Percentiles rank a stretch among this genome's conserved stretches.
phyloP scores from a whole-genome alignment of 192 early-diverging fungal species.

The Coemansia sp. region DNA sequence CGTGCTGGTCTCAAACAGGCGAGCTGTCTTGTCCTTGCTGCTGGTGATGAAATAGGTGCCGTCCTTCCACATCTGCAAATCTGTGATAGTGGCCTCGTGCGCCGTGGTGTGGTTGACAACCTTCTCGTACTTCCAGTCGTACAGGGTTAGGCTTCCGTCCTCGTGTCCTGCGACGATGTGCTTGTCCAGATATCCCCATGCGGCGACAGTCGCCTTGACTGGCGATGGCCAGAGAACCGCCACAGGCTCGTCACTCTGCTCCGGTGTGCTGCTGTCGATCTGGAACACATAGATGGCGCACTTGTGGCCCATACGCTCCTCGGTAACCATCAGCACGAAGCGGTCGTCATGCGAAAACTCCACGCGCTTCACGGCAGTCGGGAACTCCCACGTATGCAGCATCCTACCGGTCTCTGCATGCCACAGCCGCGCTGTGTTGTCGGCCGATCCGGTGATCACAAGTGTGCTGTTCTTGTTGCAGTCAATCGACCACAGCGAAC shows the following conservation, averaged over 20 bases:
- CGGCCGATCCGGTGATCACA: conserved; percentile 85
- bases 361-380: conserved; percentile 88
- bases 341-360: conserved; percentile 88
- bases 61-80: conserved; percentile 90
- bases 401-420: conserved; percentile 86
- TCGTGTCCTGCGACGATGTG: conserved; percentile 94
- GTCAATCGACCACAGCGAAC: conserved; percentile 94
- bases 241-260: conserved; percentile 76
- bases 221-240: conserved; percentile 69
- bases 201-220: conserved; percentile 88
- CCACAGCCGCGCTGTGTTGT: conserved; percentile 91
- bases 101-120: conserved; percentile 56
- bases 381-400: conserved; percentile 88
- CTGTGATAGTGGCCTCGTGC: conserved; percentile 77
- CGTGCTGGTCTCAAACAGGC: conserved; percentile 84
- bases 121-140: conserved; percentile 82
- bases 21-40: conserved; percentile 91
- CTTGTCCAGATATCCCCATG: conserved; percentile 90
- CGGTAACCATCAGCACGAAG: conserved; percentile 89
- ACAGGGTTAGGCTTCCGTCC: conserved; percentile 86
- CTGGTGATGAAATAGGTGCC: conserved; percentile 93
- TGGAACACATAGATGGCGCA: conserved; percentile 82
- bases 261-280: conserved; percentile 63
- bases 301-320: conserved; percentile 91
- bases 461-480: conserved; percentile 81